Base-by-base conservation (phyloP, 2,329 filamentous ascomycete species). In the Fulvia fulva region DNA sequence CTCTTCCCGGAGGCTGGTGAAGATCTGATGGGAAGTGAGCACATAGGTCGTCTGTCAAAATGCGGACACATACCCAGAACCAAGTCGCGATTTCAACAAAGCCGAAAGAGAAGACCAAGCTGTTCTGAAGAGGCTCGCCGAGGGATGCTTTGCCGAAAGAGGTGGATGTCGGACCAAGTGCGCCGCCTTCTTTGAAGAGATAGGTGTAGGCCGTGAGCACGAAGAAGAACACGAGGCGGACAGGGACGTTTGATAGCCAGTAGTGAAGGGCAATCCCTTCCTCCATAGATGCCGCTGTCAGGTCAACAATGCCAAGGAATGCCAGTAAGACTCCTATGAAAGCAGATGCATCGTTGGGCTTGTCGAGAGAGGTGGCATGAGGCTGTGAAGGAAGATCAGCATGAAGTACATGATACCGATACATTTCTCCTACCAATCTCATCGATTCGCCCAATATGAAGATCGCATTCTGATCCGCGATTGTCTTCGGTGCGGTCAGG, bases 81-180 rank as follows among this genome's bases (percentile, higher is more conserved):
- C 91, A 96, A 61, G 83, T 82, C 65, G 90, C 80, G 72, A 90
- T 84, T 78, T 97, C 92, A 70, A 96, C 70, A 68, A 96, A 94
- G 8, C 85, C 86, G 75, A 91, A 94, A 0, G 88, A 86, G 71
- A 97, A 95, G 43, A 96, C 84, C 43, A 96, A 78, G 52, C 90
- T 84, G 71, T 95, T 96, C 77, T 92, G 91, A 67, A 96, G 74
- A 23, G 83, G 82, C 62, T 91, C 87, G 51, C 71, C 80, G 60
- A 71, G 54, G 34, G 61, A 70, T 53, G 56, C 60, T 37, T 62
- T 62, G 9, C 65, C 66, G n/a, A 55, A 63, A 1, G 57, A 55
- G 25, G 58, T 51, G 43, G 56, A 45, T 32, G 68, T 64, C 41
- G 71, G 66, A 41, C 72, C 75, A 45, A 76, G 73, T 54, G 76